Conservation (phyloP, 169 alveolate genomes). For the Eimeria nieschulzi region DNA sequence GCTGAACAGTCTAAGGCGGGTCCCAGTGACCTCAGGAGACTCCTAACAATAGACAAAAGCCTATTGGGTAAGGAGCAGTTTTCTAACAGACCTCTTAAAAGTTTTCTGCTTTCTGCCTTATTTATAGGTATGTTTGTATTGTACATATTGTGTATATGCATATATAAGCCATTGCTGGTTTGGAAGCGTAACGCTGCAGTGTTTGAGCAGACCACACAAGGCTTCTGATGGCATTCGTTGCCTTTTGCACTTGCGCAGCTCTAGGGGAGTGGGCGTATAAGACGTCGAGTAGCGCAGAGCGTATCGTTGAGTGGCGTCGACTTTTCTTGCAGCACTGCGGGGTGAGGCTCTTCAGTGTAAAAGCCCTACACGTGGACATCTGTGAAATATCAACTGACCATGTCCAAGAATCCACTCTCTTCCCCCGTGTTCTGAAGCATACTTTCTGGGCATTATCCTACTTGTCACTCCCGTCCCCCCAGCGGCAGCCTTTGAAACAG, state of each 20-base stretch:
- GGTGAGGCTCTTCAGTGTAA: background rate
- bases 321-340: background rate
- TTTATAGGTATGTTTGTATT: background rate
- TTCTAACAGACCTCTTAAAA: background rate
- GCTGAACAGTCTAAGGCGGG: background rate
- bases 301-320: constrained; percentile 18
- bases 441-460: too few relatives aligned
- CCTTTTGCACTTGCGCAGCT: background rate
- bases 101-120: background rate
- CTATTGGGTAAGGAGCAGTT: background rate
- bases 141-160: background rate
- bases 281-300: background rate
- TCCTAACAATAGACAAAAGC: background rate
- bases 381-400: too few relatives aligned
- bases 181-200: too few relatives aligned
- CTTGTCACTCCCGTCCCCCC: too few relatives aligned
- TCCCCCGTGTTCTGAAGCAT: too few relatives aligned
- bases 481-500: too few relatives aligned
- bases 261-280: background rate
- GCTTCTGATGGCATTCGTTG: too few relatives aligned
- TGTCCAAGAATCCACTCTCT: too few relatives aligned
- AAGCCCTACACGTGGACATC: too few relatives aligned
- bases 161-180: background rate
- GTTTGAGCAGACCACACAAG: too few relatives aligned
- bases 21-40: background rate